These are phyloP conservation scores for Tetracentron sinense DNA, from an alignment of 164 flowering plant genomes.

Conservation along the genomic window DNA sequence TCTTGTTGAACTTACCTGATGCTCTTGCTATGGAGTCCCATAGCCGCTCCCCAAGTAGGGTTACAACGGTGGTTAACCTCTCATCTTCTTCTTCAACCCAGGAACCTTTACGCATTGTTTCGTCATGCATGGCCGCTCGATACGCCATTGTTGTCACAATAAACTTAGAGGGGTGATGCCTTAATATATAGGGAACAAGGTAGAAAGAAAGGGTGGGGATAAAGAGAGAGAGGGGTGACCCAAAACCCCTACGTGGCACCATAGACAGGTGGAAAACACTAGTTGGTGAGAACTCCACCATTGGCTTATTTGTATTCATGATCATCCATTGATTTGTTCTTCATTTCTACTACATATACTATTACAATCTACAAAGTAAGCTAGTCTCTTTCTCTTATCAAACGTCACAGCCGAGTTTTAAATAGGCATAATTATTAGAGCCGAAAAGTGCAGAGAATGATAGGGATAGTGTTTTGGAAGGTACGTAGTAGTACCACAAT, in stretches of 20 bases:
- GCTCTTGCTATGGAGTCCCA: constrained; percentile 66
- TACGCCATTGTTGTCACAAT: constrained; percentile 12
- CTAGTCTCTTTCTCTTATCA: not conserved
- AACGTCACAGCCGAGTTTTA: not conserved
- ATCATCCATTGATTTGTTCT: constrained; percentile 11
- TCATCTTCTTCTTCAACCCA: constrained; percentile 76
- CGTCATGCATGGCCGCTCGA: constrained; percentile 31
- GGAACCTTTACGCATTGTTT: constrained; percentile 50
- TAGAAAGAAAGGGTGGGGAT: constrained; percentile 2
- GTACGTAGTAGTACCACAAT: not conserved
- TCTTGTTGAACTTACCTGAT: constrained; percentile 41
- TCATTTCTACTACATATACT: constrained; percentile 15
- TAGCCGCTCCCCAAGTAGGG: constrained; percentile 46
- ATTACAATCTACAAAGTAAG: constrained; percentile 3
- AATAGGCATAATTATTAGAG: constrained; percentile 6
- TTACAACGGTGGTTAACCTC: constrained; percentile 30
- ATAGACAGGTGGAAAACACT: constrained; percentile 37
- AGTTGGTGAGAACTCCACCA: constrained; percentile 41
- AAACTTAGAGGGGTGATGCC: not conserved
- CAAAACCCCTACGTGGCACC: constrained; percentile 24
- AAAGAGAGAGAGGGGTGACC: constrained; percentile 20
- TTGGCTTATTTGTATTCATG: constrained; percentile 16
- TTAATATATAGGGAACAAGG: constrained; percentile 21
- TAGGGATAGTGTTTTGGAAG: constrained; percentile 4
- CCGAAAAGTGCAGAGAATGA: constrained; percentile 1